Base-by-base conservation (phyloP, 2,329 filamentous ascomycete genomes). In the Fusarium xyrophilum region DNA sequence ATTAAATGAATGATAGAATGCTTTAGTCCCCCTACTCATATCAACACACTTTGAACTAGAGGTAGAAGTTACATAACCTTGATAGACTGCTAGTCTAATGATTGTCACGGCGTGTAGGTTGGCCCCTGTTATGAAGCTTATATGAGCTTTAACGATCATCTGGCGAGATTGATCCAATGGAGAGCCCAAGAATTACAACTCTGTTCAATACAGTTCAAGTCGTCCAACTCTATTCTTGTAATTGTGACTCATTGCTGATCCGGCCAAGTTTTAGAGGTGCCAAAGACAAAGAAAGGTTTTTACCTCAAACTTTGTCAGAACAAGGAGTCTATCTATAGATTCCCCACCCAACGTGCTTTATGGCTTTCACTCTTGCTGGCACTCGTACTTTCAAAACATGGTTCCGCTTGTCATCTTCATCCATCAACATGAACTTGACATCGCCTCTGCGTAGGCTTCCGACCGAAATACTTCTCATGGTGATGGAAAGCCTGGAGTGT, bases 341-440 rank as follows among this genome's bases (percentile, higher is more conserved):
- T n/a, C n/a, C n/a, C n/a, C n/a, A n/a, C n/a, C n/a, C n/a, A n/a
- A n/a, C n/a, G n/a, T n/a, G n/a, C n/a, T n/a, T n/a, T n/a, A n/a
- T n/a, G n/a, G n/a, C n/a, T n/a, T n/a, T n/a, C n/a, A n/a, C n/a
- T n/a, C n/a, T n/a, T n/a, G n/a, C n/a, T n/a, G n/a, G n/a, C n/a
- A n/a, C n/a, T n/a, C n/a, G n/a, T n/a, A n/a, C 15, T n/a, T 3
- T 46, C 10, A 30, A 7, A 3, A 9, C 7, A 3, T 12, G 0
- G 2, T 30, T 9, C 6, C 2, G 3, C 14, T 12, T 25, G 4
- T 21, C 28, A 13, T 15, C 9, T 25, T 25, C 21, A 1, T 4
- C 12, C 17, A 11, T 33, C 21, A 35, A n/a, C 2, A 48, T 48
- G 46, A 25, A 19, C 12, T 11, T 5, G 9, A 11, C 6, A 14